phyloP scores from a whole-genome alignment of 2,329 filamentous ascomycete genomes.

The Dactylellina drechsleri region DNA sequence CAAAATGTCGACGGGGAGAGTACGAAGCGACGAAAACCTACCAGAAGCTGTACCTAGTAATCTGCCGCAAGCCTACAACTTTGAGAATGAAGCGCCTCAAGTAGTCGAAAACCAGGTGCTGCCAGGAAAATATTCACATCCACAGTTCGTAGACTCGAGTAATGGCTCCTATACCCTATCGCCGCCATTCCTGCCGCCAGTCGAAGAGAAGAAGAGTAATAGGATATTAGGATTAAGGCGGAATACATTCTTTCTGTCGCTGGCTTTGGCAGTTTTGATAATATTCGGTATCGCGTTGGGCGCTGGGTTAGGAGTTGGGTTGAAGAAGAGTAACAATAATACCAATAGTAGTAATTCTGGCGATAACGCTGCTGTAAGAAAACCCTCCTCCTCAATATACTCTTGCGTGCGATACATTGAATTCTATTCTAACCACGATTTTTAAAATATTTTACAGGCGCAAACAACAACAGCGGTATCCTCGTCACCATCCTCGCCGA shows the following conservation, averaged over 20 bases:
- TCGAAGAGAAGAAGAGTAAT: constrained; percentile 14
- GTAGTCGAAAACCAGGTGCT: constrained; percentile 13
- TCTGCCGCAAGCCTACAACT: constrained; percentile 27
- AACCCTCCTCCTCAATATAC: neutral
- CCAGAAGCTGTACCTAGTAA: constrained; percentile 34
- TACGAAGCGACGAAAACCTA: constrained; percentile 6
- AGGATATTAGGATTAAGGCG: constrained; percentile 29
- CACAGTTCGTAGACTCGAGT: constrained; percentile 14
- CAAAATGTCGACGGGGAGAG: neutral
- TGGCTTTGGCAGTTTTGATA: constrained; percentile 27
- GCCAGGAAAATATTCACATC: constrained; percentile 25
- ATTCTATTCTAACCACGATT: neutral
- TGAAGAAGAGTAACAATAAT: constrained; percentile 10
- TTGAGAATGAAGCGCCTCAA: constrained; percentile 19
- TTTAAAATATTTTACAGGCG: constrained; percentile 1
- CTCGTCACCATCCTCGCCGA: neutral
- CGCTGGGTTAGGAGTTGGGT: constrained; percentile 31
- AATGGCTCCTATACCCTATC: constrained; percentile 25
- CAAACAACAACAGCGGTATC: neutral
- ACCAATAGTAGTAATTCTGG: neutral
- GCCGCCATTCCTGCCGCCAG: constrained; percentile 22
- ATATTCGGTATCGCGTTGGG: constrained; percentile 39
- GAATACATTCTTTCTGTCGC: constrained; percentile 30
- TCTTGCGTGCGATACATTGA: no score
- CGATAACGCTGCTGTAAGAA: constrained; percentile 11